Evolutionary conservation across 2,329 filamentous ascomycete species (phyloP), one percentile per base, ranked within the genome.

Genomic region (Alternaria ethzedia): DNA sequence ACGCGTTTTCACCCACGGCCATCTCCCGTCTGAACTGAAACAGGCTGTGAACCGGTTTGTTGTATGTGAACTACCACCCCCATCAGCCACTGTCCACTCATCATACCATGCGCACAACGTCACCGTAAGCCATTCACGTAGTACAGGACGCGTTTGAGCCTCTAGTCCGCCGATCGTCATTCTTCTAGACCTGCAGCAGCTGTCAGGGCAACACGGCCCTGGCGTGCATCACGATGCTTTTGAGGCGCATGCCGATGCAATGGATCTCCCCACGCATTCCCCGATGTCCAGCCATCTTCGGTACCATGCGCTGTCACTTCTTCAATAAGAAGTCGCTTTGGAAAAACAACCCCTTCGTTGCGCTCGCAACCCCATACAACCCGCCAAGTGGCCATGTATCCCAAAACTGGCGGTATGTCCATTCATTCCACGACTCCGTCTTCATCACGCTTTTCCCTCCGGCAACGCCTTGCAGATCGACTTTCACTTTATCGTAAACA

Each of bases 401-500:
- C 78, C 78, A 80, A 36, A 79, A 70, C 4, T 57, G 54, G 10
- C 67, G 57, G 20, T 68, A 64, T 23, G 70, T 59, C 73, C 78
- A 78, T 11, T 70, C 67, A 4, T 52, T 54, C 79, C 78, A 80
- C 10, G 64, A 65, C 46, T 73, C 67, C 26, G 32, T 13, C 54
- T 57, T 61, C 43, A 57, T 49, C 41, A 36, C 32, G 9, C 46
- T 45, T 32, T 50, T 55, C n/a, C 59, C 66, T 9, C 70, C 70
- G 10, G 65, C 72, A 25, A 78, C 71, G 65, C 79, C 80, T 54
- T 77, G 75, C 52, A 82, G 76, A 63, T 83, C 82, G 3, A 81
- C 79, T 58, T 83, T 82, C 44, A 86, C 81, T 81, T 94, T 93
- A 73, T 93, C 89, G 76, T 89, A 92, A 7, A 93, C 89, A 58